These are phyloP conservation scores for Solanum ossicruentum DNA, from an alignment of 257 asterid genomes.

Conservation along the genomic window DNA sequence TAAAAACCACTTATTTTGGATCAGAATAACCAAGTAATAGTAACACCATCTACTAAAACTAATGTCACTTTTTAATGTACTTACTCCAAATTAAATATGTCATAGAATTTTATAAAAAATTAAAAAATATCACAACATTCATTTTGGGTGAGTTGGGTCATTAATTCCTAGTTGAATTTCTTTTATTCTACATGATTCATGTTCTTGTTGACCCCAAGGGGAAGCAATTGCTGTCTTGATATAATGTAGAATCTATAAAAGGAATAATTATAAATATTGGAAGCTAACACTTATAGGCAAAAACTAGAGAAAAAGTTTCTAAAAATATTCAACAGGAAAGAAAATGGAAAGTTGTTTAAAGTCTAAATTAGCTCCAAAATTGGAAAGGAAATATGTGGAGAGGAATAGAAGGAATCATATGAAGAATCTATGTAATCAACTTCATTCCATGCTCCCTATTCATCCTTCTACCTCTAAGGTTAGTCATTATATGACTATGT, in stretches of 20 bases:
- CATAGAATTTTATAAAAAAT: too few species aligned
- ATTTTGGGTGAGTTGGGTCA: neutral
- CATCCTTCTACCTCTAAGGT: neutral
- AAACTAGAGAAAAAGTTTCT: neutral
- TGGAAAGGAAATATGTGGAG: constrained; percentile 41
- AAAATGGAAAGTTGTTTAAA: neutral
- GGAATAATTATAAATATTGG: neutral
- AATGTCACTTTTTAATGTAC: too few species aligned
- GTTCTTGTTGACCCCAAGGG: neutral
- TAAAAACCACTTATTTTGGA: too few species aligned
- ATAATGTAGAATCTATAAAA: neutral
- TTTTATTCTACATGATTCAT: neutral
- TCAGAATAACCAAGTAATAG: too few species aligned
- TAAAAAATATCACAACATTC: too few species aligned
- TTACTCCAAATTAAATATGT: too few species aligned
- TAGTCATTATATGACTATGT: neutral
- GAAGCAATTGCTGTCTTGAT: neutral
- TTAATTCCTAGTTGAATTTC: neutral
- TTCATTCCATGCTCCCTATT: constrained; percentile 27
- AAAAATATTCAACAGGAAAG: neutral
- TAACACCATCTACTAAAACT: too few species aligned
- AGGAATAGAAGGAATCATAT: constrained; percentile 33
- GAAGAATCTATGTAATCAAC: constrained; percentile 29
- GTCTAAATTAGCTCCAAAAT: neutral
- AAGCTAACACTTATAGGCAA: neutral